A percentile compares a stretch with the other conserved stretches of the same genome.
These are phyloP conservation scores for Bidens hawaiensis DNA, from an alignment of 140 eudicot genomes.

Conservation along the genomic window DNA sequence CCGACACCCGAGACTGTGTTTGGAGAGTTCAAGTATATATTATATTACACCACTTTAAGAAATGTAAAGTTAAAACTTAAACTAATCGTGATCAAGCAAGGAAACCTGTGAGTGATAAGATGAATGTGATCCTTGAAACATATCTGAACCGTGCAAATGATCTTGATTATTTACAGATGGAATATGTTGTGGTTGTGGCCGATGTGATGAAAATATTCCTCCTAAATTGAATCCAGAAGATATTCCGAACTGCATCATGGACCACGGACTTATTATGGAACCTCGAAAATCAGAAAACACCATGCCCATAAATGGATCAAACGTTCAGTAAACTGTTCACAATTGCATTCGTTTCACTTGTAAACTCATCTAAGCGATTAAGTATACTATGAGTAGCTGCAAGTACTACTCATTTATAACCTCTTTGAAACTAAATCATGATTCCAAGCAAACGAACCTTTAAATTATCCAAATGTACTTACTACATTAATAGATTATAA, in stretches of 20 bases:
- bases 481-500: no score
- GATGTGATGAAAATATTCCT: slow-evolving; percentile 66
- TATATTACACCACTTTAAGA: background rate
- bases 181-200: slow-evolving; percentile 40
- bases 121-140: slow-evolving; percentile 72
- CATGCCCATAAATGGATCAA: background rate
- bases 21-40: slow-evolving; percentile 31
- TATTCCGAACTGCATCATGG: slow-evolving; percentile 48
- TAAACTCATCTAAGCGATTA: no score
- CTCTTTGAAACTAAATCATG: no score
- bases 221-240: slow-evolving; percentile 68
- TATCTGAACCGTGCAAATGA: slow-evolving; percentile 62
- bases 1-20: slow-evolving; percentile 60
- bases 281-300: background rate
- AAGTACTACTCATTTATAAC: no score
- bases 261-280: background rate
- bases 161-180: slow-evolving; percentile 57
- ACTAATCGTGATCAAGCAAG: background rate
- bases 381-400: no score
- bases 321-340: no score
- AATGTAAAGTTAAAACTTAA: no score
- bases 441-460: no score
- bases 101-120: slow-evolving; percentile 65
- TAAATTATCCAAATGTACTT: no score
- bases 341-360: no score